phyloP scores from a whole-genome alignment of 2,329 filamentous ascomycete genomes.

The Aspergillus viridinutans region DNA sequence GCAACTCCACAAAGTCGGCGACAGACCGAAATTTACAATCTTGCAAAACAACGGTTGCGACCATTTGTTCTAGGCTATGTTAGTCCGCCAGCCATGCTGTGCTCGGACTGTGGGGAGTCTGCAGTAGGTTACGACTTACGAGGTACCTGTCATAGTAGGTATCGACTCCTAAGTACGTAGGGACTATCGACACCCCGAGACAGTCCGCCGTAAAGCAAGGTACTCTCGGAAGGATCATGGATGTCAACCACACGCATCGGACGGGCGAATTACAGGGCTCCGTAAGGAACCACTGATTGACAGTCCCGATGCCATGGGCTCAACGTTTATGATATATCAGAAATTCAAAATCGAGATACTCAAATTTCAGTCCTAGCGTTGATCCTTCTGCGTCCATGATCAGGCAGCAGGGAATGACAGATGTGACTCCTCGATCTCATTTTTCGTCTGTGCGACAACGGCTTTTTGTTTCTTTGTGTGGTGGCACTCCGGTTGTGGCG shows the following conservation, averaged over 20 bases:
- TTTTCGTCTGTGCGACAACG: slow-evolving; percentile 27
- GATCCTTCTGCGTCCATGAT: background rate
- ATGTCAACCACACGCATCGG: background rate
- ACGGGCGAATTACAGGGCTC: background rate
- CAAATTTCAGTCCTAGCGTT: background rate
- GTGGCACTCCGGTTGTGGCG: slow-evolving; percentile 6
- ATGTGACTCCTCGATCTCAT: background rate
- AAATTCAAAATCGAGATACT: background rate
- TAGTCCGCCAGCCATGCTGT: background rate
- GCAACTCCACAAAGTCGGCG: background rate
- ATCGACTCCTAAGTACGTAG: too few species aligned
- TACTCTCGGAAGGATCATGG: background rate
- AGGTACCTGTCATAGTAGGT: background rate
- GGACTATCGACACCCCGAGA: background rate
- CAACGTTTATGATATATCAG: background rate
- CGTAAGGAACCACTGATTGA: background rate
- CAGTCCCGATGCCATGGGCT: background rate
- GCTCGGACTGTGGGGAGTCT: background rate
- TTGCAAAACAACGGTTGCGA: slow-evolving; percentile 12
- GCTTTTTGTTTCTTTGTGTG: slow-evolving; percentile 13
- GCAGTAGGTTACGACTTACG: background rate
- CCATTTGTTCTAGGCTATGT: slow-evolving; percentile 6
- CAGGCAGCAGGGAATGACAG: background rate
- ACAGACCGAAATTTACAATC: slow-evolving; percentile 1
- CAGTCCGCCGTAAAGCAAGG: background rate